Evolutionary conservation across 768 basidiomycete genomes (phyloP).

Genomic region (Candolleomyces efflorescens): DNA sequence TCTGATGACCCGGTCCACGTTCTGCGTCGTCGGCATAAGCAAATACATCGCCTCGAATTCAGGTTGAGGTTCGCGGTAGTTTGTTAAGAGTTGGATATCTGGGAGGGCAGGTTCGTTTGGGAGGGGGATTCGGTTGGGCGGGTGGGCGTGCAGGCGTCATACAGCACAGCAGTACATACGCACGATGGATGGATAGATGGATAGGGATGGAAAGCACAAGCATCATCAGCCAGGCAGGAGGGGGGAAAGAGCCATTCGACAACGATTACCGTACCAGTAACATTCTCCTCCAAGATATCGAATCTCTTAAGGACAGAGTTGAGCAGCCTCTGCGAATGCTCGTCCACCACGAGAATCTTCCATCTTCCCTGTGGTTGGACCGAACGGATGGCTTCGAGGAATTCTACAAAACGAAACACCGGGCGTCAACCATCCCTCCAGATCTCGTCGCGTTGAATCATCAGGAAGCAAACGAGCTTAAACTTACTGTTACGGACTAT

Average conservation of each 20-base stretch:
- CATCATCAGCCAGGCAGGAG: no score
- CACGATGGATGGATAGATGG: not conserved
- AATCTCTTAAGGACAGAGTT: constrained; percentile 86
- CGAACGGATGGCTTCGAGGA: constrained; percentile 82
- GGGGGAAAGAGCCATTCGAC: no score
- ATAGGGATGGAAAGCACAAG: no score
- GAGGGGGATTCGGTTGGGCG: no score
- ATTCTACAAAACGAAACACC: constrained; percentile 45
- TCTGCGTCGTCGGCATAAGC: constrained; percentile 91
- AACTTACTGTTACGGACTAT: constrained; percentile 39
- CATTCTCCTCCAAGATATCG: constrained; percentile 94
- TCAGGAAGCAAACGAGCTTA: no score
- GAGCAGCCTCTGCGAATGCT: constrained; percentile 80
- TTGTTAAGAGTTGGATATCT: constrained; percentile 94
- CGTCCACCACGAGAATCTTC: constrained; percentile 98
- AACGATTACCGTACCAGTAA: constrained; percentile 82
- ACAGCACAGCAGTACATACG: no score
- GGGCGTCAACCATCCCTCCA: not conserved
- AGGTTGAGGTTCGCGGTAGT: constrained; percentile 75
- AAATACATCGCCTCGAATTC: constrained; percentile 91
- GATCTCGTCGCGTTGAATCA: not conserved
- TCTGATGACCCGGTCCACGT: constrained; percentile 84
- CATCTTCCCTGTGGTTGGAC: constrained; percentile 84
- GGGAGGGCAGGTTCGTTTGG: constrained; percentile 5
- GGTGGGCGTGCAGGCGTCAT: no score